These are phyloP conservation scores for Salix udensis DNA, from an alignment of 345 rosid species.

Conservation along the genomic window DNA sequence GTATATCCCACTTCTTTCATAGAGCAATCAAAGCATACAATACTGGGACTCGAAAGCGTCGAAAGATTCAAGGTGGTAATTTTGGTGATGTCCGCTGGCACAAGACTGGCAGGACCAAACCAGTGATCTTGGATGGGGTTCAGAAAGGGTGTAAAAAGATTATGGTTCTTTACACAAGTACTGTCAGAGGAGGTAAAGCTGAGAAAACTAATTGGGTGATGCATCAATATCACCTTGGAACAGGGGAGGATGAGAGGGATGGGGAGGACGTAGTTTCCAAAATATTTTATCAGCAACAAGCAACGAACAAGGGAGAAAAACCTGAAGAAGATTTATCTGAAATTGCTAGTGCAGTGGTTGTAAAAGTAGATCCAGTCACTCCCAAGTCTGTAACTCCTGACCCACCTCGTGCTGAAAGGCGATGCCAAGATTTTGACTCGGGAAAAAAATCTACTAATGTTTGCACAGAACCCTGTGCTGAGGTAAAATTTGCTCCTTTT, in stretches of 20 bases:
- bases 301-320: conserved; percentile 50
- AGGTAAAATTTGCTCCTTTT: conserved; percentile 38
- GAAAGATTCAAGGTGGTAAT: conserved; percentile 82
- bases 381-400: conserved; percentile 72
- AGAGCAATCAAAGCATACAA: conserved; percentile 84
- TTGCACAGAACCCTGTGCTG: conserved; percentile 22
- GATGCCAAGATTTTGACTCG: conserved; percentile 29
- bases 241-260: conserved; percentile 81
- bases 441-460: conserved; percentile 19
- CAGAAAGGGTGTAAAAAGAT: conserved; percentile 86
- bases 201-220: conserved; percentile 94
- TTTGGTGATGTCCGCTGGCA: conserved; percentile 93
- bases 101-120: conserved; percentile 87
- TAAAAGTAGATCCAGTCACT: conserved; percentile 65
- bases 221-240: conserved; percentile 97
- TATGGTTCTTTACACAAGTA: conserved; percentile 76
- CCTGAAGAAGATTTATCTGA: conserved; percentile 48
- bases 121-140: conserved; percentile 68
- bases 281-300: conserved; percentile 73
- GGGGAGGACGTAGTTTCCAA: conserved; percentile 83
- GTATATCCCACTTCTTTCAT: conserved; percentile 74
- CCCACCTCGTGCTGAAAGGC: conserved; percentile 46
- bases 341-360: conserved; percentile 27
- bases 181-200: conserved; percentile 57
- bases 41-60: conserved; percentile 87